phyloP scores from a whole-genome alignment of 306 rosid genomes.

The Luffa aegyptiaca region DNA sequence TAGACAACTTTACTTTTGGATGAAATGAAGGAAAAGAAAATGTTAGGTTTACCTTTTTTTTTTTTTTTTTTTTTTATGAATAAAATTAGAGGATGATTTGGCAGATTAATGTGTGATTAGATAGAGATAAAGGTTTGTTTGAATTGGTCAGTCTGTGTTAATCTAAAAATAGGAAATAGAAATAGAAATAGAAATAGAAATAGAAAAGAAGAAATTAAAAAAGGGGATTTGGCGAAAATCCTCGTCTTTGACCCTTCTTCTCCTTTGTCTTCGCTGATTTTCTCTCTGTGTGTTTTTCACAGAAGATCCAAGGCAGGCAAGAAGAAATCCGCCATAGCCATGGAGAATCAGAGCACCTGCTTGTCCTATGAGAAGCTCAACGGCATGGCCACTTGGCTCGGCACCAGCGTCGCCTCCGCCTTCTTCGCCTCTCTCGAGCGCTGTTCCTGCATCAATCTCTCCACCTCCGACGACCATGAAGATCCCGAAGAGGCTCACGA shows the following conservation, averaged over 20 bases:
- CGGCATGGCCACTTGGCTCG: constrained; percentile 26
- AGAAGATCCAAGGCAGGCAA: not conserved
- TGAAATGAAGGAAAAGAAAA: not conserved
- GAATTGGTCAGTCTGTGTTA: not conserved
- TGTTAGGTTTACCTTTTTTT: not conserved
- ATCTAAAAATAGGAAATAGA: not conserved
- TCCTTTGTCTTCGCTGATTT: not conserved
- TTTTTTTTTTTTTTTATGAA: too few species aligned
- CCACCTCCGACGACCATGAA: constrained; percentile 38
- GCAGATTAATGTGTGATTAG: not conserved
- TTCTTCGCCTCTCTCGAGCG: constrained; percentile 37
- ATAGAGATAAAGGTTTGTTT: not conserved
- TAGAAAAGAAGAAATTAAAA: not conserved
- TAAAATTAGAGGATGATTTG: not conserved
- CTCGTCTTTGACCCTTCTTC: not conserved
- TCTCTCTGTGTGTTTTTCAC: not conserved
- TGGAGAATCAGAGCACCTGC: constrained; percentile 25
- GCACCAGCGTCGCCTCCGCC: constrained; percentile 37
- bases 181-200: not conserved
- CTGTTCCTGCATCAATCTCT: constrained; percentile 41
- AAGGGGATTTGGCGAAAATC: not conserved
- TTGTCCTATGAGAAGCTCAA: constrained; percentile 32
- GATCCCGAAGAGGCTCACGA: constrained; percentile 32
- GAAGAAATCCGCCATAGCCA: not conserved
- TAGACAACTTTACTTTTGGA: not conserved